These are phyloP conservation scores for Zasmidium angulare DNA, from an alignment of 2,329 filamentous ascomycete genomes.

Conservation along the genomic window DNA sequence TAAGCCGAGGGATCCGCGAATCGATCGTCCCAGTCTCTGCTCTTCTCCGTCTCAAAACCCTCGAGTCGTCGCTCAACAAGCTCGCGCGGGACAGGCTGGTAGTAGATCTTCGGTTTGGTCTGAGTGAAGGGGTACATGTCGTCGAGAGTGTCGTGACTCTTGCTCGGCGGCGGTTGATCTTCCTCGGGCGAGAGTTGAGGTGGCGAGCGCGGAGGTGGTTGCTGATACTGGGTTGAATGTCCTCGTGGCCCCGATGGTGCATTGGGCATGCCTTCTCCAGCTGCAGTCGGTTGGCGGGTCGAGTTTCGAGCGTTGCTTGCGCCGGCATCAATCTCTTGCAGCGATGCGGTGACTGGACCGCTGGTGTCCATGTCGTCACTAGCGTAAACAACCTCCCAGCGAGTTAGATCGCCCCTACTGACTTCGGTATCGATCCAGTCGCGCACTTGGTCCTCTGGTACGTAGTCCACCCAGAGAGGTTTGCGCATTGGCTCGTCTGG, in stretches of 20 bases:
- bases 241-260: conserved; percentile 25
- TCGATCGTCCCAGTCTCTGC: conserved; percentile 40
- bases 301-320: conserved; percentile 1
- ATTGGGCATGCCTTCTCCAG: conserved; percentile 27
- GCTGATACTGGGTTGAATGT: conserved; percentile 14
- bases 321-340: conserved; percentile 24
- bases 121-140: conserved; percentile 60
- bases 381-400: conserved; percentile 73
- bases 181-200: conserved; percentile 2
- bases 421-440: conserved; percentile 73
- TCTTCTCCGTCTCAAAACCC: conserved; percentile 51
- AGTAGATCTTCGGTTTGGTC: conserved; percentile 66
- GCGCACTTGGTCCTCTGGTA: conserved; percentile 70
- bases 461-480: conserved; percentile 82
- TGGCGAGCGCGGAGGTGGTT: too few relatives aligned
- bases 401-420: conserved; percentile 45
- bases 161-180: conserved; percentile 14
- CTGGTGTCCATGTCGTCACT: conserved; percentile 45
- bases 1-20: conserved; percentile 30
- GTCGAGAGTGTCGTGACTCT: conserved; percentile 47
- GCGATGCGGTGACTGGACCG: conserved; percentile 46
- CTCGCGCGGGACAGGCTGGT: conserved; percentile 63
- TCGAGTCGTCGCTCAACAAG: conserved; percentile 66
- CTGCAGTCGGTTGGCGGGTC: conserved; percentile 24
- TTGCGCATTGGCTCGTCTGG: conserved; percentile 84